Evolutionary conservation across 768 basidiomycete species (phyloP).

Genomic region (Tephrocybe sp.): DNA sequence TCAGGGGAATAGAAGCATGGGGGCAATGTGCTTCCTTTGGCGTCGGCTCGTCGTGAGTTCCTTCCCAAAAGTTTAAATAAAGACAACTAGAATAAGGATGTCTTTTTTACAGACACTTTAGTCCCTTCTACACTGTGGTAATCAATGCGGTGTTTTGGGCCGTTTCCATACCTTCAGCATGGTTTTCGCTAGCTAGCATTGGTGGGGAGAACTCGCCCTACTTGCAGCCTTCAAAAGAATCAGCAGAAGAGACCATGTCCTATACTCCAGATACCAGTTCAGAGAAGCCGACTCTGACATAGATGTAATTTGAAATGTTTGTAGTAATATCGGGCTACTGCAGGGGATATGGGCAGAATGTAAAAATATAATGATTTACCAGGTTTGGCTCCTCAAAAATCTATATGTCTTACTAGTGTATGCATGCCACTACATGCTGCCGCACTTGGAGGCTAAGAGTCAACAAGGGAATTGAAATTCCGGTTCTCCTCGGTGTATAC

Average conservation of each 20-base stretch:
- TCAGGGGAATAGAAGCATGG: conserved; percentile 18
- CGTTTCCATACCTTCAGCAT: conserved; percentile 14
- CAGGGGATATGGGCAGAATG: too few relatives aligned
- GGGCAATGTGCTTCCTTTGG: conserved; percentile 19
- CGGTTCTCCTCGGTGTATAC: too few relatives aligned
- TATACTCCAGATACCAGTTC: not conserved
- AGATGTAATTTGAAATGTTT: not conserved
- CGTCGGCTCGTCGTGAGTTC: conserved; percentile 18
- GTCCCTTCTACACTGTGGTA: conserved; percentile 13
- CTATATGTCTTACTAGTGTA: too few relatives aligned
- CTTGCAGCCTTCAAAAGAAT: not conserved
- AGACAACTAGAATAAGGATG: not conserved
- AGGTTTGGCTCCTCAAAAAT: too few relatives aligned
- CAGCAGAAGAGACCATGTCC: not conserved
- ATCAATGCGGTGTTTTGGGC: conserved; percentile 14
- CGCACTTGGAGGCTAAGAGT: too few relatives aligned
- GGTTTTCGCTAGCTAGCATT: conserved; percentile 9
- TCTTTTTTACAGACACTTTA: conserved; percentile 10
- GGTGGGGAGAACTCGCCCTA: conserved; percentile 4
- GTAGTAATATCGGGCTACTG: not conserved
- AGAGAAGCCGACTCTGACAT: not conserved
- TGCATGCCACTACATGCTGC: too few relatives aligned
- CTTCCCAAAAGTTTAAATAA: not conserved
- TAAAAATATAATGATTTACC: too few relatives aligned
- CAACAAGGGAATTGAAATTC: too few relatives aligned